Evolutionary conservation across 2,329 filamentous ascomycete species (phyloP).

Genomic region (Plenodomus lindquistii): DNA sequence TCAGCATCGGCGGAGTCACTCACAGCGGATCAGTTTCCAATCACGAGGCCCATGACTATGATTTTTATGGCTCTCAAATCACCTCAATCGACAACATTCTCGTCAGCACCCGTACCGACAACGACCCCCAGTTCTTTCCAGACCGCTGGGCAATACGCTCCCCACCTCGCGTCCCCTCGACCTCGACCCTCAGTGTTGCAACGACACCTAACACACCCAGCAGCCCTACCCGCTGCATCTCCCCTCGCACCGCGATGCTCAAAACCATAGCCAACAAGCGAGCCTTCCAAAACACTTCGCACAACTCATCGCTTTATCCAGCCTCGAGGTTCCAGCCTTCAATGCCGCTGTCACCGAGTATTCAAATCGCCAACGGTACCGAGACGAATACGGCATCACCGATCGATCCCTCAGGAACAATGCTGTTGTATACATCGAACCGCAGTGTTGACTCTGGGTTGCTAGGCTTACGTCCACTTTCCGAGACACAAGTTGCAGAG

Average conservation of each 20-base stretch:
- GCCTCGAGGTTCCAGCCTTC: background rate
- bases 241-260: conserved; percentile 34
- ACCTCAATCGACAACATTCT: conserved; percentile 21
- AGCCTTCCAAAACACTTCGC: conserved; percentile 12
- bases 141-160: background rate
- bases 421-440: conserved; percentile 37
- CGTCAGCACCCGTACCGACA: background rate
- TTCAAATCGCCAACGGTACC: conserved; percentile 36
- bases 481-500: conserved; percentile 40
- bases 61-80: conserved; percentile 13
- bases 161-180: background rate
- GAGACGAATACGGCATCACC: conserved; percentile 27
- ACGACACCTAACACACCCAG: conserved; percentile 13
- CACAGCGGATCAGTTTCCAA: conserved; percentile 24
- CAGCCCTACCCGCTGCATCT: conserved; percentile 21
- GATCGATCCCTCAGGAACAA: conserved; percentile 30
- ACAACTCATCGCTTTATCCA: background rate
- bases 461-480: conserved; percentile 33
- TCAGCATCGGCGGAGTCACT: conserved; percentile 33
- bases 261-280: conserved; percentile 26
- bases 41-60: conserved; percentile 17
- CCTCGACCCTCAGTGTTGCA: background rate
- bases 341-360: conserved; percentile 4
- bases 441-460: conserved; percentile 33
- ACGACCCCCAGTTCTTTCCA: background rate